These are phyloP conservation scores for Dictyostelium citrinum DNA, from an alignment of 78 protist species.

Conservation along the genomic window DNA sequence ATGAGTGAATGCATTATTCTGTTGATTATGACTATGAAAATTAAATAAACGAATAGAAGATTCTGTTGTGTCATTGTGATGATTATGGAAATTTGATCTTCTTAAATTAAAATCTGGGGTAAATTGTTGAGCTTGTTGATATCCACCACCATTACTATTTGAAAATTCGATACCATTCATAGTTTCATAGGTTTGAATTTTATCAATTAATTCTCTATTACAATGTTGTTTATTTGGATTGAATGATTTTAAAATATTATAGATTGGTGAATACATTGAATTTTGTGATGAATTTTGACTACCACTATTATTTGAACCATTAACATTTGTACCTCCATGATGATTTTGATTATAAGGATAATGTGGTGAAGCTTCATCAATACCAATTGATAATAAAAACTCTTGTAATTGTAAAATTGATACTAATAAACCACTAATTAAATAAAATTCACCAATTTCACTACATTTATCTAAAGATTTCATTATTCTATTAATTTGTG, in stretches of 20 bases:
- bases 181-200: not conserved
- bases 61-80: not conserved
- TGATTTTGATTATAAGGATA: not conserved
- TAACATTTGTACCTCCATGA: not conserved
- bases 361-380: not conserved
- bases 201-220: not conserved
- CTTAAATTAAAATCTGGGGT: not conserved
- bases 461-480: conserved; percentile 8
- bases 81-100: too few species aligned
- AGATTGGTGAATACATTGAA: not conserved
- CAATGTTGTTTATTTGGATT: not conserved
- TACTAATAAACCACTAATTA: not conserved
- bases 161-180: not conserved
- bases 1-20: not conserved
- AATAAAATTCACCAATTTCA: not conserved
- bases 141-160: not conserved
- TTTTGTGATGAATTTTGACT: not conserved
- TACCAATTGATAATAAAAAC: conserved; percentile 27
- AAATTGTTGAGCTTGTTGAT: not conserved
- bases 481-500: not conserved
- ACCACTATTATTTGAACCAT: not conserved
- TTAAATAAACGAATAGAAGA: not conserved
- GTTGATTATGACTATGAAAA: not conserved
- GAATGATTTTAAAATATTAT: not conserved
- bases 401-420: conserved; percentile 65